Evolutionary conservation across 352 stramenopile species (phyloP).

Genomic region (Aphanomyces stellatus): DNA sequence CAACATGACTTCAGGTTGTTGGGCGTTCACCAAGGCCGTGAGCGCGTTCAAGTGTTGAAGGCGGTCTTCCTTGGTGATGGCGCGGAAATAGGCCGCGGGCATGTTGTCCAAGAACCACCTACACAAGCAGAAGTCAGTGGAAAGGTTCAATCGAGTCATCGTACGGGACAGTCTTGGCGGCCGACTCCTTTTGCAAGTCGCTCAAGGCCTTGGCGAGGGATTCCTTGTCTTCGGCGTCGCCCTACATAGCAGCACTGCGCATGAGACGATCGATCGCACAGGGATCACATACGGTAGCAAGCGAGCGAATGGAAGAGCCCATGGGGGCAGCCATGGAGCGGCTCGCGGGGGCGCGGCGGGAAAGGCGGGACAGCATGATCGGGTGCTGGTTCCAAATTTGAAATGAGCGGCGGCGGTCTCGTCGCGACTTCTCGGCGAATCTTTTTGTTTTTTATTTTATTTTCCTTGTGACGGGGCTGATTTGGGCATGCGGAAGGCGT

Average conservation of each 20-base stretch:
- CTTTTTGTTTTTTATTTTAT: too few relatives aligned
- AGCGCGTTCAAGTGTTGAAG: slow-evolving; percentile 85
- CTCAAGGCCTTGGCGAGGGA: slow-evolving; percentile 39
- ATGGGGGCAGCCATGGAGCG: slow-evolving; percentile 30
- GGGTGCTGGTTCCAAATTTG: neutral
- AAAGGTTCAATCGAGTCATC: slow-evolving; percentile 7
- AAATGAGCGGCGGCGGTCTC: neutral
- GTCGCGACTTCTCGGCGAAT: too few relatives aligned
- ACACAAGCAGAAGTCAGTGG: neutral
- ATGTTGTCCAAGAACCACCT: slow-evolving; percentile 86
- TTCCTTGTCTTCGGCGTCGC: slow-evolving; percentile 19
- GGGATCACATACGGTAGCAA: neutral
- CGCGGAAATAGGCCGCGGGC: slow-evolving; percentile 84
- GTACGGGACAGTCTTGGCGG: slow-evolving; percentile 57
- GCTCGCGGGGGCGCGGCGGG: slow-evolving; percentile 22
- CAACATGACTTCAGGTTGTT: slow-evolving; percentile 77
- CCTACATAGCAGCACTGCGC: neutral
- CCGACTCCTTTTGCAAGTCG: slow-evolving; percentile 53
- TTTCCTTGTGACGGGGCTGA: too few relatives aligned
- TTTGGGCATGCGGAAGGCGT: neutral
- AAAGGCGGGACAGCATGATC: slow-evolving; percentile 3
- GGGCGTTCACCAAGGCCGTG: slow-evolving; percentile 59
- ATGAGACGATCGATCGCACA: neutral
- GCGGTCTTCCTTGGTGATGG: slow-evolving; percentile 72
- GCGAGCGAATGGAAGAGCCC: slow-evolving; percentile 29